Evolutionary conservation across 345 rosid genomes (phyloP).

Genomic region (Eucalyptus cloeziana): DNA sequence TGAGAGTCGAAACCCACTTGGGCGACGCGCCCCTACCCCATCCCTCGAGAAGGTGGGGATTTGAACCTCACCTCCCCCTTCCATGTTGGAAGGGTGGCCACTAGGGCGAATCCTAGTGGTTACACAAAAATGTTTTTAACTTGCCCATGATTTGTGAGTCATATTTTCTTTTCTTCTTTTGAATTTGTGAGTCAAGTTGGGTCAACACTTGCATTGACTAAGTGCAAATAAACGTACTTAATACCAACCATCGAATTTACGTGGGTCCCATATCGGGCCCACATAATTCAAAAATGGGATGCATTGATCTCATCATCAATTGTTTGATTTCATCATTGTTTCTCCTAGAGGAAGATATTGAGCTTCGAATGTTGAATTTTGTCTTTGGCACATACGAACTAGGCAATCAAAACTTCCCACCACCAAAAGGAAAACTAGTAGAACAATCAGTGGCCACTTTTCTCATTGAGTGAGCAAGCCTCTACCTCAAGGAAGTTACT

Average conservation of each 20-base stretch:
- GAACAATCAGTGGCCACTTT: slow-evolving; percentile 57
- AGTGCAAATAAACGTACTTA: too few species aligned
- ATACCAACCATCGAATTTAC: not conserved
- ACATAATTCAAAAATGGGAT: not conserved
- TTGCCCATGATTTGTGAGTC: not conserved
- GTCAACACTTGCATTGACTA: too few species aligned
- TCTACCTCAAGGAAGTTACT: slow-evolving; percentile 63
- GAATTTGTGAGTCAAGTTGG: not conserved
- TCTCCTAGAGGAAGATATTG: too few species aligned
- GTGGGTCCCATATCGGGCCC: not conserved
- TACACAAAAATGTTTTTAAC: not conserved
- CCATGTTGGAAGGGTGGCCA: too few species aligned
- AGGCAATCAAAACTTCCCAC: slow-evolving; percentile 35
- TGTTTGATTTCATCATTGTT: not conserved
- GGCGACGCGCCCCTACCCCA: too few species aligned
- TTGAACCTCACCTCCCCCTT: too few species aligned
- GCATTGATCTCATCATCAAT: not conserved
- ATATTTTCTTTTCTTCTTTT: not conserved
- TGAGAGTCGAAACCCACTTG: too few species aligned
- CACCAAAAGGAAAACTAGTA: slow-evolving; percentile 63
- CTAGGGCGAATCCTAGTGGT: too few species aligned
- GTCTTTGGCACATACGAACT: too few species aligned
- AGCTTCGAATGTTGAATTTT: too few species aligned
- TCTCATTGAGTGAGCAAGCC: slow-evolving; percentile 65
- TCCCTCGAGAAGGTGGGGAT: too few species aligned